Base-by-base conservation (phyloP, 306 rosid genomes). In the Prinsepia uniflora region DNA sequence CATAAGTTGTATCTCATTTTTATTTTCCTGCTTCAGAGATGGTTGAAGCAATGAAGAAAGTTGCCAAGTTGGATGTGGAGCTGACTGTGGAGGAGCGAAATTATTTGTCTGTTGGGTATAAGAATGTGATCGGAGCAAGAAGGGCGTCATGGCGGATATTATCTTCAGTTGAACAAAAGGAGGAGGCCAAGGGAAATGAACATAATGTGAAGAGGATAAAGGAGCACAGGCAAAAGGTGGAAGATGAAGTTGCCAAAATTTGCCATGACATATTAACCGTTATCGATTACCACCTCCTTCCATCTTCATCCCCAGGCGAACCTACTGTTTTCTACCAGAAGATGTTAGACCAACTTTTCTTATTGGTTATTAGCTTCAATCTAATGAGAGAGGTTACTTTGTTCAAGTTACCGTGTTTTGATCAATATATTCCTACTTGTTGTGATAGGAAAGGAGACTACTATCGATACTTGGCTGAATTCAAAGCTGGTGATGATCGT, bases 391-490 rank as follows among this genome's bases (percentile, higher is more conserved):
- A 12, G 50, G 2, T 30, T 30, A 30, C 36, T 30, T 30, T 30
- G 36, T 30, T 30, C 36, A 30, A 30, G 36, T 30, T 30, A 30
- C 36, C 36, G 36, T 30, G 1, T 30, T 30, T 30, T 30, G 36
- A 30, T 30, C 36, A 30, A 24, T 24, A 24, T 24, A 58, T 59
- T 40, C 40, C 22, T 40, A 15, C 12, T 62, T 47, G n/a, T 20
- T 68, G 63, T 52, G 52, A 17, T 50, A 83, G 84, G 84, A 83
- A 83, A 81, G 87, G 87, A 78, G 85, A 84, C 58, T 84, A 78
- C 68, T 78, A 78, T 44, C 87, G 83, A 20, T 80, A 84, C 74
- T 68, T 84, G 40, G 85, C 87, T 2, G 87, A 84, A 78, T 76
- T 83, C 44, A 80, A 80, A 78, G 63, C 65, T 9, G 79, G 67